Evolutionary conservation across 768 basidiomycete genomes (phyloP).

Genomic region (Hypholoma sublateritium): DNA sequence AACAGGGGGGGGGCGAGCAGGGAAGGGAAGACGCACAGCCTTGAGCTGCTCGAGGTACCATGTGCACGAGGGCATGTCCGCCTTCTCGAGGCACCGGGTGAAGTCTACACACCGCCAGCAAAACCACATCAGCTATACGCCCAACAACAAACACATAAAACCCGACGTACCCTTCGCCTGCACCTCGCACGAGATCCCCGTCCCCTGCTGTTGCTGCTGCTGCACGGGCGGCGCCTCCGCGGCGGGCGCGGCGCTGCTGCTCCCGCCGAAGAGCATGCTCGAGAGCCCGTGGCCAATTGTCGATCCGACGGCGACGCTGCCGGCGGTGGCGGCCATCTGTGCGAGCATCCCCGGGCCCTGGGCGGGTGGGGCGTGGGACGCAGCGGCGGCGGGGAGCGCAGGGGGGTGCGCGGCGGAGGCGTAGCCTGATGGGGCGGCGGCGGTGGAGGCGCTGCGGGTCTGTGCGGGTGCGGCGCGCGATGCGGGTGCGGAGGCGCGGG

Average conservation of each 20-base stretch:
- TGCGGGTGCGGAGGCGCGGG: constrained; percentile 57
- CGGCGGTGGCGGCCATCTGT: constrained; percentile 90
- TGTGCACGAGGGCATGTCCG: constrained; percentile 73
- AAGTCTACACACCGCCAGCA: constrained; percentile 77
- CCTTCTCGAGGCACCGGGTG: constrained; percentile 81
- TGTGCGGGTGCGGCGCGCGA: constrained; percentile 46
- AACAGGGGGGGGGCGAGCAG: too few species aligned
- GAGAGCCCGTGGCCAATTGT: constrained; percentile 90
- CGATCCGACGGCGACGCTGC: constrained; percentile 86
- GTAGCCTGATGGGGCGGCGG: constrained; percentile 51
- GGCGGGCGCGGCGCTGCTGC: constrained; percentile 41
- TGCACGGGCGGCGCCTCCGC: constrained; percentile 52
- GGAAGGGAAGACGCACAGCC: constrained; percentile 53
- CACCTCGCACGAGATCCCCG: constrained; percentile 60
- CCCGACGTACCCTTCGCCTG: constrained; percentile 72
- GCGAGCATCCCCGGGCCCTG: constrained; percentile 72
- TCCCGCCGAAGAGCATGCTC: constrained; percentile 84
- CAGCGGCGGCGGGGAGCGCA: constrained; percentile 44
- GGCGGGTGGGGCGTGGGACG: constrained; percentile 37
- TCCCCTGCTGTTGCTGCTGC: constrained; percentile 45
- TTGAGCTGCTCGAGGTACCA: constrained; percentile 91
- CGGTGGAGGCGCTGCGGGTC: constrained; percentile 46
- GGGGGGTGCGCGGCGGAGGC: constrained; percentile 42
- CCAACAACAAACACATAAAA: neutral
- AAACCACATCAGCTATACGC: too few species aligned